Evolutionary conservation across 1,139 yeast genomes (phyloP), one percentile per base, ranked within the genome.

Genomic region (Sugiyamaella paludigena): DNA sequence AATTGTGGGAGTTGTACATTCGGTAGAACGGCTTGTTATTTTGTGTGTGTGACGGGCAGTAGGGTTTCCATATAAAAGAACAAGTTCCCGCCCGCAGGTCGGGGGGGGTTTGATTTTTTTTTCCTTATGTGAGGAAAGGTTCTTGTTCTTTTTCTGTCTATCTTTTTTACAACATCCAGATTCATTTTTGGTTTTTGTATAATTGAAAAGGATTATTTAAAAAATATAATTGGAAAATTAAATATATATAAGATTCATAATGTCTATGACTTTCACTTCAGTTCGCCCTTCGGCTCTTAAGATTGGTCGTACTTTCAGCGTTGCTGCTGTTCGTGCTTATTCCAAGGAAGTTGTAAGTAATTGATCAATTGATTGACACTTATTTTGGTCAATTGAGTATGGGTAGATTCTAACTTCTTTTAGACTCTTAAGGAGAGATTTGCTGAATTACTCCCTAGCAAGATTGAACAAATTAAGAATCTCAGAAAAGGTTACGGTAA

Each of bases 371-470:
- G 37, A 33, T 33, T 19, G 37, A 34, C 36, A 15, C 36, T 9
- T 13, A 34, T 34, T 11, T 34, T n/a, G 37, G 11, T 34, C 11
- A 12, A 34, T 11, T 13, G 29, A n/a, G n/a, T 9, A 29, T 4
- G 15, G n/a, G 8, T 9, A 27, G 28, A 16, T 19, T 31, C 38
- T 24, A 35, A 28, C 47, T 19, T 30, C 33, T 30, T n/a, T 3
- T 19, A 41, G 39, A 30, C 96, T 59, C 78, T 91, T 63, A 91
- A 91, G 74, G 95, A 89, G 74, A 83, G 95, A 70, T 89, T 92
- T 70, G 95, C 91, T 50, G 96, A 88, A 69, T 78, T 87, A 62
- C 80, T 89, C 69, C 98, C 98, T 61, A 88, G 80, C 65, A 87
- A 87, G 78, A 87, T 86, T 59, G 97, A 88, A 70, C 87, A 88